These are phyloP conservation scores for Plectosphaerella cucumerina DNA, from an alignment of 2,329 filamentous ascomycete species.

Conservation along the genomic window DNA sequence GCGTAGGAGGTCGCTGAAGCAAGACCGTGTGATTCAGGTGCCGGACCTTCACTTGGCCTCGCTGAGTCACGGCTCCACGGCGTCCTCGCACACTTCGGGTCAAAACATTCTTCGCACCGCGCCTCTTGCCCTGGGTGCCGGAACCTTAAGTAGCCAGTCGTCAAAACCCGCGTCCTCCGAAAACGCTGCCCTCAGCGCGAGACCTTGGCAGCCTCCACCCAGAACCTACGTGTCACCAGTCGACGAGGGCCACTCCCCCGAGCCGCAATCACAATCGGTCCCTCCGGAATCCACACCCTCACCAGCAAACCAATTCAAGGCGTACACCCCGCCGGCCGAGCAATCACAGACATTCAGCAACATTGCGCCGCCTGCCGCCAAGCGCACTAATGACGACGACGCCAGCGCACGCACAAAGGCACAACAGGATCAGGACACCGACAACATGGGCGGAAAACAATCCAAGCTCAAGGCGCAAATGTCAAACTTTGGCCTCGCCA, in stretches of 20 bases:
- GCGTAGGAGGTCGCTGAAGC: conserved; percentile 47
- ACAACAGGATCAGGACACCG: background rate
- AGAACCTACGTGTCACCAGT: background rate
- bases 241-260: background rate
- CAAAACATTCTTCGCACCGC: background rate
- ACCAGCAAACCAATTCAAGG: background rate
- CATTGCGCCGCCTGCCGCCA: background rate
- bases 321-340: background rate
- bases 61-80: conserved; percentile 46
- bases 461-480: conserved; percentile 26
- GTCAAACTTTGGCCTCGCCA: conserved; percentile 10
- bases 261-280: background rate
- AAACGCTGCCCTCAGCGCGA: background rate
- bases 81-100: conserved; percentile 21
- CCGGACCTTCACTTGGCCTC: conserved; percentile 42
- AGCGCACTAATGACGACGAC: too few relatives aligned
- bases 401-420: background rate
- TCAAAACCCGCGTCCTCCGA: background rate
- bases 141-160: background rate
- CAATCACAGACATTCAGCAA: background rate
- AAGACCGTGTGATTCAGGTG: conserved; percentile 40
- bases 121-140: background rate
- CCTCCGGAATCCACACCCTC: background rate
- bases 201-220: background rate
- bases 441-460: conserved; percentile 25